Conservation (phyloP, 2,329 filamentous ascomycete genomes). For the Rachicladosporium sp. region DNA sequence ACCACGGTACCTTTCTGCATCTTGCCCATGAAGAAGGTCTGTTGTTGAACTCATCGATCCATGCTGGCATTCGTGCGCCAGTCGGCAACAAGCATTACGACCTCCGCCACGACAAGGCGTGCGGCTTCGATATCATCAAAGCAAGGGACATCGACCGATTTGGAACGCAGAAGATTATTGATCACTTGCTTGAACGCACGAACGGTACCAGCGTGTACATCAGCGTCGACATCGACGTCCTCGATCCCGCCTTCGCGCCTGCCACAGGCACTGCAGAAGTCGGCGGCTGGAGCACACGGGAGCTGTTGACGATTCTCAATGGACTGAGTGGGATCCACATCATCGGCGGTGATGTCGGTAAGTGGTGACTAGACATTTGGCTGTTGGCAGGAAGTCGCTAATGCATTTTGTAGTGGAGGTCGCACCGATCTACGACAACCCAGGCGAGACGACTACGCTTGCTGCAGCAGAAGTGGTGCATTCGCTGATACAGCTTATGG, state of each 20-base stretch:
- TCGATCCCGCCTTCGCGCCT: slow-evolving; percentile 42
- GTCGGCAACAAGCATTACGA: slow-evolving; percentile 38
- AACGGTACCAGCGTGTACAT: slow-evolving; percentile 43
- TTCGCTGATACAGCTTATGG: slow-evolving; percentile 38
- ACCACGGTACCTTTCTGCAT: slow-evolving; percentile 51
- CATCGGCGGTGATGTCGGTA: slow-evolving; percentile 45
- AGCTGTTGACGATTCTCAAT: slow-evolving; percentile 46
- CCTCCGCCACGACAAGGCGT: slow-evolving; percentile 43
- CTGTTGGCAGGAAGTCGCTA: not conserved
- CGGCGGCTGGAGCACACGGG: slow-evolving; percentile 49
- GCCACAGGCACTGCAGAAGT: slow-evolving; percentile 50
- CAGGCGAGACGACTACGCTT: slow-evolving; percentile 45
- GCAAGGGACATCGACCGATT: slow-evolving; percentile 43
- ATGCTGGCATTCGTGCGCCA: slow-evolving; percentile 50
- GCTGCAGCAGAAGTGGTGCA: slow-evolving; percentile 43
- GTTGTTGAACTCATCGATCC: slow-evolving; percentile 46
- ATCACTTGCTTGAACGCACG: slow-evolving; percentile 39
- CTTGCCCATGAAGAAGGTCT: slow-evolving; percentile 51
- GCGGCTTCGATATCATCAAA: slow-evolving; percentile 46
- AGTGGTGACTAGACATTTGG: slow-evolving; percentile 8
- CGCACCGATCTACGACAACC: slow-evolving; percentile 49
- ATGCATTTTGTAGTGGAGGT: slow-evolving; percentile 40
- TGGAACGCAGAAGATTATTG: slow-evolving; percentile 36
- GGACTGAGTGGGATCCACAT: slow-evolving; percentile 46
- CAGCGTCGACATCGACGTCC: slow-evolving; percentile 44